Evolutionary conservation across 192 early-diverging fungal genomes (phyloP), one percentile per base, ranked within the genome.

Genomic region (Coemansia sp.): DNA sequence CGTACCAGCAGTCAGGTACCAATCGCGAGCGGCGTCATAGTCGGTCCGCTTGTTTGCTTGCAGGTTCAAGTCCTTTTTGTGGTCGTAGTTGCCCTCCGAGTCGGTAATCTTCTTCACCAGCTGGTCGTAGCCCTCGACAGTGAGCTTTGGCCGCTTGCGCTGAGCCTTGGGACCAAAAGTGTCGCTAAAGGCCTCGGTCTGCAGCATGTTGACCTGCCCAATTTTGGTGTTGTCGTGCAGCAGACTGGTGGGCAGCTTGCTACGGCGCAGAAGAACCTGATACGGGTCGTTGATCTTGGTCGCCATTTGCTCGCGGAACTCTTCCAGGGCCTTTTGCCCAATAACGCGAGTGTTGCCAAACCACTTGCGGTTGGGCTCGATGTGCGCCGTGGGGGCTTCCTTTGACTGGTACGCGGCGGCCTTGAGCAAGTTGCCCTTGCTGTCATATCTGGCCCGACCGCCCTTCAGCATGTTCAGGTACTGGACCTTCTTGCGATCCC

Each of bases 271-370:
- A 34, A 99, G 83, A 28, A 99, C 89, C 65, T 94, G 93, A 86
- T 97, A 99, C 35, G 97, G 95, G 69, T 99, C 95, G 76, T 96
- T 89, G 45, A 90, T 85, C 76, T 91, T 91, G 56, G 86, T 77
- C 23, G 86, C 83, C 83, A 99, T 89, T 64, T 93, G 92, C 72
- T 94, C 91, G 41, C 95, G 90, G 79, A 99, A 99, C 71, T 85
- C 87, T 66, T 91, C 90, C 56, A 99, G 87, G 66, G 92, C 91
- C 75, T 97, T 93, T 70, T 96, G 94, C 0, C 94, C 94, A 67
- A 99, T 95, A 16, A 96, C 95, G 33, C 97, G 85, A 16, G 97
- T 99, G 83, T 99, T 99, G 87, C 93, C 94, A 70, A 97, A 99
- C 95, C 95, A 99, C 66, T 91, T 89, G 80, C 97, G 86, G 83